phyloP scores from a whole-genome alignment of 106 monocot species.

The Triglochin maritima region DNA sequence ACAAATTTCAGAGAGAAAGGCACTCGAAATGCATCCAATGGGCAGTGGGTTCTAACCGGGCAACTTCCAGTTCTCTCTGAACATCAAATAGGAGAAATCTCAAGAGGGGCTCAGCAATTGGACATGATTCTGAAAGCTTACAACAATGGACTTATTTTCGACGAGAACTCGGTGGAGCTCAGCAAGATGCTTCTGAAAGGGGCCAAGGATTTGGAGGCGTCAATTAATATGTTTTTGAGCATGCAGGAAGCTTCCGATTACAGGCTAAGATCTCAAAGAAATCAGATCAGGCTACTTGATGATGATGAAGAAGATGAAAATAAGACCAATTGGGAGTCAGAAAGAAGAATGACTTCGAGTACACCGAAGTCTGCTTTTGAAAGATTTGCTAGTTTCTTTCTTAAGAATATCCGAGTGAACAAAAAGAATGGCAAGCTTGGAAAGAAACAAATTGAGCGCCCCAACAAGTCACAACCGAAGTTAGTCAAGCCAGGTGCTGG shows the following conservation, averaged over 20 bases:
- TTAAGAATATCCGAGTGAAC: background rate
- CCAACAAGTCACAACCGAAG: conserved; percentile 4
- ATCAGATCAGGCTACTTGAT: conserved; percentile 39
- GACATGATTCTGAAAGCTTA: conserved; percentile 47
- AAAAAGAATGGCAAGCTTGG: conserved; percentile 2
- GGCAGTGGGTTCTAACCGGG: conserved; percentile 1
- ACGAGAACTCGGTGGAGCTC: conserved; percentile 29
- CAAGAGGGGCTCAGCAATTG: conserved; percentile 41
- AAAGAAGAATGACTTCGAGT: conserved; percentile 9
- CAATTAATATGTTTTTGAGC: conserved; percentile 48
- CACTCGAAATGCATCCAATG: background rate
- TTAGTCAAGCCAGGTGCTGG: conserved; percentile 3
- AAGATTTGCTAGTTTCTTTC: background rate
- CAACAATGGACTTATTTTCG: conserved; percentile 20
- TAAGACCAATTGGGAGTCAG: conserved; percentile 3
- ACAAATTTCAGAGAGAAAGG: conserved; percentile 13
- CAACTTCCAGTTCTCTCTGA: conserved; percentile 23
- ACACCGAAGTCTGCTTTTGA: conserved; percentile 26
- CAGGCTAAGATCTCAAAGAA: conserved; percentile 31
- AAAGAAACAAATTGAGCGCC: conserved; percentile 9
- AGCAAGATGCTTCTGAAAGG: conserved; percentile 49
- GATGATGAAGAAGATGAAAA: conserved; percentile 31
- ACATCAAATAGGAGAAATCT: conserved; percentile 40
- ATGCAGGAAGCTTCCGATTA: conserved; percentile 55
- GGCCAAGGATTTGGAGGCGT: conserved; percentile 68